These are phyloP conservation scores for Tolypocladium sp. DNA, from an alignment of 2,329 filamentous ascomycete species.

Conservation along the genomic window DNA sequence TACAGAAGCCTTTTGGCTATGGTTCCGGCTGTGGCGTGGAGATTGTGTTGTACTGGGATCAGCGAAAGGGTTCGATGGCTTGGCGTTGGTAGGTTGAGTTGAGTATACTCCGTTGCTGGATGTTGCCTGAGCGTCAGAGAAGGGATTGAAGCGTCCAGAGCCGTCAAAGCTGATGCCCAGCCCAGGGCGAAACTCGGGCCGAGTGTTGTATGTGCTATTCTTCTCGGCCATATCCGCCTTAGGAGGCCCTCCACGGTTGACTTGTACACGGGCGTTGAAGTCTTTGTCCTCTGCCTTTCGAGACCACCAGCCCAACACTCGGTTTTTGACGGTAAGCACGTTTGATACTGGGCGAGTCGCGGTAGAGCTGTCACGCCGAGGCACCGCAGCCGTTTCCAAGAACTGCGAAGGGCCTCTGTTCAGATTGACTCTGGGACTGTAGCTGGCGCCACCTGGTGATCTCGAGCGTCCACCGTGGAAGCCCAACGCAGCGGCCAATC, in stretches of 20 bases:
- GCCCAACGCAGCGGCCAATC: background rate
- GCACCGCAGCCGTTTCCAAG: constrained; percentile 18
- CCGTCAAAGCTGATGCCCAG: constrained; percentile 27
- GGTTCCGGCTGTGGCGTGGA: constrained; percentile 6
- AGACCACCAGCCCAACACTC: constrained; percentile 28
- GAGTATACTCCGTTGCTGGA: constrained; percentile 28
- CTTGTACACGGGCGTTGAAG: constrained; percentile 3
- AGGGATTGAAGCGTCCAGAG: constrained; percentile 27
- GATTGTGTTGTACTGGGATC: constrained; percentile 40
- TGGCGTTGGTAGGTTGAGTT: constrained; percentile 4
- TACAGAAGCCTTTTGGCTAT: constrained; percentile 1
- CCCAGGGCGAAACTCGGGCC: constrained; percentile 26
- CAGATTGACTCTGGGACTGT: constrained; percentile 33
- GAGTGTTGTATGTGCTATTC: constrained; percentile 10
- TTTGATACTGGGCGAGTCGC: background rate
- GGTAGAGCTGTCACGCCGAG: background rate
- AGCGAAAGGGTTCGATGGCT: constrained; percentile 32
- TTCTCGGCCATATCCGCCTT: background rate
- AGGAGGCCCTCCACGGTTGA: background rate
- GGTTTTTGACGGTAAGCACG: background rate
- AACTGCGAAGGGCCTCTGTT: constrained; percentile 47
- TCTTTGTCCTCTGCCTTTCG: constrained; percentile 26
- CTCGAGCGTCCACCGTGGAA: background rate
- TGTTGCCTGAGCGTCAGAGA: constrained; percentile 37
- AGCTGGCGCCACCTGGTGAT: constrained; percentile 14